phyloP scores from a whole-genome alignment of 176 grass and related monocot genomes.

The Avena insularis region DNA sequence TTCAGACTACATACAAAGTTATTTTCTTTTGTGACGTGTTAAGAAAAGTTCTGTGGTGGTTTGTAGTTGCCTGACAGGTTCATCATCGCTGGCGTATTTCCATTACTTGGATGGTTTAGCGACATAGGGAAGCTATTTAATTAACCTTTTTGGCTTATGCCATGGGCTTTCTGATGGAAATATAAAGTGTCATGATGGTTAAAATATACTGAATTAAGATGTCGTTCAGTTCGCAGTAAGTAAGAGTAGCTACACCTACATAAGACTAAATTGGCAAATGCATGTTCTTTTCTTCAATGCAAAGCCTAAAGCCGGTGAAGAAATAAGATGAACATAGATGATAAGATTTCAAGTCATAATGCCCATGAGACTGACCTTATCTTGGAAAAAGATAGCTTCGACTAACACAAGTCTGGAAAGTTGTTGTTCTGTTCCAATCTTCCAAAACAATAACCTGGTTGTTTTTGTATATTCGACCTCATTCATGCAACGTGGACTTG shows the following conservation, averaged over 20 bases:
- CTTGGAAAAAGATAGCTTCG: not conserved
- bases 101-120: too few relatives aligned
- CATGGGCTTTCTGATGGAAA: not conserved
- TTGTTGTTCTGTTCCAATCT: constrained; percentile 20
- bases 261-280: constrained; percentile 33
- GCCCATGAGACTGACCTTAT: not conserved
- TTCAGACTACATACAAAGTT: too few relatives aligned
- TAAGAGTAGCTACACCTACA: constrained; percentile 47
- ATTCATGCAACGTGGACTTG: not conserved
- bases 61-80: too few relatives aligned
- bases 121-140: not conserved
- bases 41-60: too few relatives aligned
- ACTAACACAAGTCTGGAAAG: not conserved
- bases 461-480: constrained; percentile 37
- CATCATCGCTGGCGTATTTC: too few relatives aligned
- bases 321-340: not conserved
- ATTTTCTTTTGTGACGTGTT: too few relatives aligned
- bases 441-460: not conserved
- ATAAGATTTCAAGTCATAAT: not conserved
- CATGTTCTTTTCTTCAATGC: not conserved
- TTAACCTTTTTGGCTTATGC: not conserved
- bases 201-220: not conserved
- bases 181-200: not conserved
- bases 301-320: not conserved
- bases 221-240: constrained; percentile 8